Evolutionary conservation across 257 asterid genomes (phyloP), one percentile per base, ranked within the genome.

Genomic region (Echites panduratus): DNA sequence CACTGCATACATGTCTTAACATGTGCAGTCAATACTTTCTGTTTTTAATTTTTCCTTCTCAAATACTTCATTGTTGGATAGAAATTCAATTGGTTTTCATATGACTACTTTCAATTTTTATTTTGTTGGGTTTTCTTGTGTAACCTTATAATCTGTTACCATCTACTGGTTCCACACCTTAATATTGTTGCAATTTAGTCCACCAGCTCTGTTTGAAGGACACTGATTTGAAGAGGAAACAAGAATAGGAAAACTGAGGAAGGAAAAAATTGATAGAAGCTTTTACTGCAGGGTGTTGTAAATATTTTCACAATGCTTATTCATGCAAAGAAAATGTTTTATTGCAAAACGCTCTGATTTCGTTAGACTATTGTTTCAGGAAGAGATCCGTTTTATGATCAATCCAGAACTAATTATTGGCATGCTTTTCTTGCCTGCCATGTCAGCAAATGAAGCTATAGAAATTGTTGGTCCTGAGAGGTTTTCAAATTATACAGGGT

Each of bases 381-480:
- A 91, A 81, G 98, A 93, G 85, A 93, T 93, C 57, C 95, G 96
- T 72, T 91, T 91, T 86, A 87, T 93, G 98, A 88, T 93, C 83
- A 91, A 88, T 76, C 96, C 96, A 38, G 98, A 93, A 85, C 72
- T 93, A 77, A 87, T 89, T 38, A 71, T 77, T 73, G 86, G 95
- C 84, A 87, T 82, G 87, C 90, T 93, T 77, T 91, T 93, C 87
- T 61, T 89, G 80, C 86, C 98, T 63, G 70, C 85, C 62, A 91
- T 93, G 96, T 90, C 87, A 54, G 88, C 85, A 72, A 93, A 93
- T 68, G 97, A 93, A 82, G 89, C 98, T 29, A 85, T 93, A 64
- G 98, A 93, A 88, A 87, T 93, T 61, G 81, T 91, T 70, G 98
- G 98, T 59, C 73, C 96, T n/a, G 89, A 93, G 86, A 87, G 98